These are phyloP conservation scores for Hymenoscyphus occultus DNA, from an alignment of 2,329 filamentous ascomycete genomes.

Conservation along the genomic window DNA sequence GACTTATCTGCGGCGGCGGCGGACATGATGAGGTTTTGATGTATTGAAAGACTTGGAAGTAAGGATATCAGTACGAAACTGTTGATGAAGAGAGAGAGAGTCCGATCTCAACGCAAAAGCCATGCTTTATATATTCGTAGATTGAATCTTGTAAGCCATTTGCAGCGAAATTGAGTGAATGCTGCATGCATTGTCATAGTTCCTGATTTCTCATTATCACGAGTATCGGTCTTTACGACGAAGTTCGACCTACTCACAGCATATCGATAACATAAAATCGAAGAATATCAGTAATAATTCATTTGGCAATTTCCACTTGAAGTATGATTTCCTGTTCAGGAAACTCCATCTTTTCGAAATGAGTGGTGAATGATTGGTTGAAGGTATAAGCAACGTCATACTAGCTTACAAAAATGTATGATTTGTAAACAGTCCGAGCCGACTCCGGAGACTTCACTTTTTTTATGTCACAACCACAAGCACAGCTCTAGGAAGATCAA, in stretches of 20 bases:
- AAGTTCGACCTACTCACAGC: neutral
- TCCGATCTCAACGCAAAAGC: neutral
- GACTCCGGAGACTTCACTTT: neutral
- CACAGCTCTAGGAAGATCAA: neutral
- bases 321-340: neutral
- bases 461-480: neutral
- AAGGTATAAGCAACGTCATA: neutral
- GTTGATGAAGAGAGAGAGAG: neutral
- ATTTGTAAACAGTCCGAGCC: constrained; percentile 4
- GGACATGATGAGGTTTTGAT: neutral
- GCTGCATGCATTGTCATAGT: neutral
- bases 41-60: neutral
- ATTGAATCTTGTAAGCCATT: too few relatives aligned
- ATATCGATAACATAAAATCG: neutral
- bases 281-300: neutral
- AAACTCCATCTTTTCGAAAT: neutral
- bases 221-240: neutral
- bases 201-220: neutral
- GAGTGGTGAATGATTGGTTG: neutral
- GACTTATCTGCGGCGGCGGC: constrained; percentile 25
- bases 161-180: neutral
- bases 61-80: neutral
- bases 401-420: neutral
- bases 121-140: neutral
- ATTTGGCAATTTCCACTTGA: neutral